Percentiles rank a stretch among this genome's conserved stretches.
phyloP scores from a whole-genome alignment of 495 filamentous ascomycete genomes.

The Aspergillus panamensis region DNA sequence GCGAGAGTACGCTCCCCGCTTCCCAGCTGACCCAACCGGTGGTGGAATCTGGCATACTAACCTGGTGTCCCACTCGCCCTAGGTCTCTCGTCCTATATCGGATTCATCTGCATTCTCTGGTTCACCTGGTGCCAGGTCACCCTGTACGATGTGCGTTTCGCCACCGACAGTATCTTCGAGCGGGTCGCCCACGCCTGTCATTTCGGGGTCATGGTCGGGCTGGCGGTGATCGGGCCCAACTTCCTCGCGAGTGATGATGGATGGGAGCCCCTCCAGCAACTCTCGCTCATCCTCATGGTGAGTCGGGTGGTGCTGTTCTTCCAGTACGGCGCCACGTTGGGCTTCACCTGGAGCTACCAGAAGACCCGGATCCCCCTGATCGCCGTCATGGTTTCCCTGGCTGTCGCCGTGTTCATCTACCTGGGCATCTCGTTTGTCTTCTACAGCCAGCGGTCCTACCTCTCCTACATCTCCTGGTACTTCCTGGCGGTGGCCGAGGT shows the following conservation, averaged over 20 bases:
- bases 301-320: background rate
- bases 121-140: conserved; percentile 10
- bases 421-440: conserved; percentile 8
- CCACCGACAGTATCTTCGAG: conserved; percentile 7
- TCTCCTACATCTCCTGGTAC: conserved; percentile 4
- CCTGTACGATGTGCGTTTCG: conserved; percentile 5
- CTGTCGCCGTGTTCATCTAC: background rate
- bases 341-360: conserved; percentile 6
- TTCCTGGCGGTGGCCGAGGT: background rate
- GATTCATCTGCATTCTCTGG: conserved; percentile 5
- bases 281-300: conserved; percentile 4
- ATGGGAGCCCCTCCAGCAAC: conserved; percentile 6
- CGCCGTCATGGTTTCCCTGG: background rate
- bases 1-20: background rate
- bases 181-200: conserved; percentile 3
- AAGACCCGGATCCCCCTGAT: background rate
- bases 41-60: too few relatives aligned
- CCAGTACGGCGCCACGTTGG: conserved; percentile 2
- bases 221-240: conserved; percentile 2
- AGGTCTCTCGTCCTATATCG: conserved; percentile 6
- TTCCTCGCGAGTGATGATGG: background rate
- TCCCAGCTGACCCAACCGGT: background rate
- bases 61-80: background rate
- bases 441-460: background rate
- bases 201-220: conserved; percentile 5